phyloP scores from a whole-genome alignment of 2,329 filamentous ascomycete genomes.

The Talaromyces albobiverticillius region DNA sequence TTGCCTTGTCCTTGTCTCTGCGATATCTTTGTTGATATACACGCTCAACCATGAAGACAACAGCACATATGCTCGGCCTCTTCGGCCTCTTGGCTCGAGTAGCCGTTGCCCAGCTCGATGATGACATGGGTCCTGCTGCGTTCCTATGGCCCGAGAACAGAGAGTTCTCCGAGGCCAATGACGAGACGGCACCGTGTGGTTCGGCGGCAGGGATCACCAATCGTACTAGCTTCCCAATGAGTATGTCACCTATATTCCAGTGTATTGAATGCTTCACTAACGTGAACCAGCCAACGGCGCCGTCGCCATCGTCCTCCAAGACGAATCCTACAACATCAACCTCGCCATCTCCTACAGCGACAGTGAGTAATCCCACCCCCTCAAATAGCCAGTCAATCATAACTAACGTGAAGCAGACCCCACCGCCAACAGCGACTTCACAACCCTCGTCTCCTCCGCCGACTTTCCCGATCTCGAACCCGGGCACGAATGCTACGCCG shows the following conservation, averaged over 20 bases:
- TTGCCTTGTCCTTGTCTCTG: too few species aligned
- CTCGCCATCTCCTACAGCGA: conserved; percentile 54
- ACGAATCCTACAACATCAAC: conserved; percentile 55
- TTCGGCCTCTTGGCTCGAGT: conserved; percentile 10
- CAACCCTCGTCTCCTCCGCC: conserved; percentile 29
- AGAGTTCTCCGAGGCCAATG: conserved; percentile 52
- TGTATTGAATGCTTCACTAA: not conserved
- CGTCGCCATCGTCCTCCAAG: conserved; percentile 56
- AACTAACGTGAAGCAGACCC: conserved; percentile 31
- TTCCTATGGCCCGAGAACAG: conserved; percentile 62
- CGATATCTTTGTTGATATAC: not conserved
- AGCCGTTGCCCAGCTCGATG: conserved; percentile 19
- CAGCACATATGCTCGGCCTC: not conserved
- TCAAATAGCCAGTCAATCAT: not conserved
- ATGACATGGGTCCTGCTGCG: conserved; percentile 55
- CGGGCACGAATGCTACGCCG: conserved; percentile 46
- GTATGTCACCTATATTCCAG: conserved; percentile 27
- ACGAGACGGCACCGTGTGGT: conserved; percentile 59
- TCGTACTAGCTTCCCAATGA: conserved; percentile 56
- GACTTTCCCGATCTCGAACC: conserved; percentile 38
- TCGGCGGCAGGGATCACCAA: conserved; percentile 48
- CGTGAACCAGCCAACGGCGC: conserved; percentile 48
- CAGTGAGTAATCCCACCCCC: conserved; percentile 34
- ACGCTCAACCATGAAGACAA: not conserved
- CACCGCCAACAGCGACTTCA: conserved; percentile 39